A percentile compares a stretch with the other conserved stretches of the same genome.
Evolutionary conservation across 257 asterid genomes (phyloP).

Genomic region (Craterostigma plantagineum): DNA sequence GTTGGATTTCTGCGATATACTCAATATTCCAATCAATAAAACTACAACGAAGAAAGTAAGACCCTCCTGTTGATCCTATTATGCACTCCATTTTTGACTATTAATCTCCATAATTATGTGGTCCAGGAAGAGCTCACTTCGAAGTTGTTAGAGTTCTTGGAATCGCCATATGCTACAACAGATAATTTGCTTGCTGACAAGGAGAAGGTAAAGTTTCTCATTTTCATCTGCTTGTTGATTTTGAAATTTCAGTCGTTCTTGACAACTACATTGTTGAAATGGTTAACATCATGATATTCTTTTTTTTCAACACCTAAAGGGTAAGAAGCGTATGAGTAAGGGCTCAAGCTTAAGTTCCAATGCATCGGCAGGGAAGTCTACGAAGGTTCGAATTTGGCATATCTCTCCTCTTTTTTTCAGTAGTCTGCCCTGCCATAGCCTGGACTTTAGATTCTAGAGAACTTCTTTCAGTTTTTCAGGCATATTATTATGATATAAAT

Average conservation of each 20-base stretch:
- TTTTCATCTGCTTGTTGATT: constrained; percentile 6
- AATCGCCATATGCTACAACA: constrained; percentile 81
- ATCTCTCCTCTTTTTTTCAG: too few species aligned
- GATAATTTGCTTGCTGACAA: constrained; percentile 64
- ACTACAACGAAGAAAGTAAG: constrained; percentile 40
- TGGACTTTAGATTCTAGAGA: too few species aligned
- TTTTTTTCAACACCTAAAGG: too few species aligned
- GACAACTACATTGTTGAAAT: background rate
- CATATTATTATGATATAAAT: too few species aligned
- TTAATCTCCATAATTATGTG: constrained; percentile 4
- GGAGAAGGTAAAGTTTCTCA: constrained; percentile 27
- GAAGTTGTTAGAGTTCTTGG: constrained; percentile 64
- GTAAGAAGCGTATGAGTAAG: too few species aligned
- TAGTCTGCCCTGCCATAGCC: too few species aligned
- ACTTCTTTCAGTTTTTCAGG: too few species aligned
- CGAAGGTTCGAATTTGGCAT: too few species aligned
- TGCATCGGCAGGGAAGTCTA: too few species aligned
- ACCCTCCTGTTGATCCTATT: constrained; percentile 7
- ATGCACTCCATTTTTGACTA: constrained; percentile 8
- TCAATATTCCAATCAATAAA: constrained; percentile 43
- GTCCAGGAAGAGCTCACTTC: constrained; percentile 64
- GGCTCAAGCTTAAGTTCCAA: too few species aligned
- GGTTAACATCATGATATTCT: background rate
- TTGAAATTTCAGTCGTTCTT: background rate
- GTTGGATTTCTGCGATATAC: constrained; percentile 69